Conservation (phyloP, 257 asterid species). For the Solanum appendiculatum region DNA sequence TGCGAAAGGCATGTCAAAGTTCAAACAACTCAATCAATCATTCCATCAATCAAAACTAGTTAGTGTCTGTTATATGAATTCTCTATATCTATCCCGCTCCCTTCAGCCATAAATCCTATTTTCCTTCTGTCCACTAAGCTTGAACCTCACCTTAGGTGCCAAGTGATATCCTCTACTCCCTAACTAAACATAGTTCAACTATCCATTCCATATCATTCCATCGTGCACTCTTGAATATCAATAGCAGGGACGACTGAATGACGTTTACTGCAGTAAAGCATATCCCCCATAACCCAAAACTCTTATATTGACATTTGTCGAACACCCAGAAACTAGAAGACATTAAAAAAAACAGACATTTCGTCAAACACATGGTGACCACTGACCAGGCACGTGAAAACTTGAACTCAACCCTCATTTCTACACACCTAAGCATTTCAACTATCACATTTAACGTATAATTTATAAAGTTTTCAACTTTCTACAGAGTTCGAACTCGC, state of each 20-base stretch:
- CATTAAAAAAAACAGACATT: slow-evolving; percentile 15
- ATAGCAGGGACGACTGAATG: background rate
- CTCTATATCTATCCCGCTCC: background rate
- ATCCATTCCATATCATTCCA: background rate
- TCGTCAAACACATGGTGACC: slow-evolving; percentile 27
- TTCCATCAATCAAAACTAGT: background rate
- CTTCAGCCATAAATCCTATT: background rate
- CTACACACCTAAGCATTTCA: background rate
- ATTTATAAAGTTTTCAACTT: background rate
- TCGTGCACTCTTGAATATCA: background rate
- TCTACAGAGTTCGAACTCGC: background rate
- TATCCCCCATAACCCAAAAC: background rate
- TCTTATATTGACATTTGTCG: background rate
- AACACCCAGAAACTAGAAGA: background rate
- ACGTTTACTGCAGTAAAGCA: background rate
- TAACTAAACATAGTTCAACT: background rate
- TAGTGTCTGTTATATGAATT: background rate
- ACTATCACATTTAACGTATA: background rate
- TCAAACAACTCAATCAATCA: background rate
- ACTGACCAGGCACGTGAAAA: background rate
- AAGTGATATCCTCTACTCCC: background rate
- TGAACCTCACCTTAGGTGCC: background rate
- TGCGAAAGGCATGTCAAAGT: background rate
- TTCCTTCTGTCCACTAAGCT: background rate
- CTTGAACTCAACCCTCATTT: background rate